A percentile compares a stretch with the other conserved stretches of the same genome.
phyloP scores from a whole-genome alignment of 805 yeast genomes.

The Saccharomycopsis guyanensis region DNA sequence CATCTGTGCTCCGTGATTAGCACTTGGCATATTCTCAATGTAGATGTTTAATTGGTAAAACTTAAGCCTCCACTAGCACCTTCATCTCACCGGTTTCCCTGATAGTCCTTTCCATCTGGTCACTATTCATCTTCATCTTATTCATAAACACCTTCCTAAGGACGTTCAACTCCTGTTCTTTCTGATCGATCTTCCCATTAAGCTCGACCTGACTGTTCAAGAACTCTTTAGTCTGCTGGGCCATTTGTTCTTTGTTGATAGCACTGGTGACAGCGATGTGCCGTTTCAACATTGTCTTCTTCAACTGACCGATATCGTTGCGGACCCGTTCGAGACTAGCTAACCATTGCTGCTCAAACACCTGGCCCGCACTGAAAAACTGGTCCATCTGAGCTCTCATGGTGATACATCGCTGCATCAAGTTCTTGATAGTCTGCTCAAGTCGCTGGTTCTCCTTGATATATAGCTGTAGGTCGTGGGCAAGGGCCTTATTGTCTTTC shows the following conservation, averaged over 20 bases:
- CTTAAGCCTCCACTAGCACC: not conserved
- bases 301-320: slow-evolving; percentile 8
- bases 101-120: not conserved
- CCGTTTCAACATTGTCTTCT: slow-evolving; percentile 13
- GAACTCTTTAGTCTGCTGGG: slow-evolving; percentile 9
- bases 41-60: no score
- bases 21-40: no score
- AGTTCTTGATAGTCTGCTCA: slow-evolving; percentile 2
- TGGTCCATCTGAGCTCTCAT: slow-evolving; percentile 3
- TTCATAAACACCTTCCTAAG: slow-evolving; percentile 5
- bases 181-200: slow-evolving; percentile 12
- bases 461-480: slow-evolving; percentile 8
- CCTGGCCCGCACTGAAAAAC: not conserved
- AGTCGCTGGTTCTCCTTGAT: slow-evolving; percentile 14
- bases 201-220: slow-evolving; percentile 5
- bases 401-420: slow-evolving; percentile 2
- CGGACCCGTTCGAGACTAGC: slow-evolving; percentile 1
- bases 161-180: slow-evolving; percentile 6
- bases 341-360: slow-evolving; percentile 13
- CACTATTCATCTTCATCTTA: slow-evolving; percentile 3
- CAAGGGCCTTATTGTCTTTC: slow-evolving; percentile 14
- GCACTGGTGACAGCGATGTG: slow-evolving; percentile 11
- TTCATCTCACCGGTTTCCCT: not conserved
- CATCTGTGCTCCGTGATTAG: no score
- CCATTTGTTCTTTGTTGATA: slow-evolving; percentile 5